Evolutionary conservation across 805 yeast genomes (phyloP).

Genomic region (Zygoascus flipseniorum): DNA sequence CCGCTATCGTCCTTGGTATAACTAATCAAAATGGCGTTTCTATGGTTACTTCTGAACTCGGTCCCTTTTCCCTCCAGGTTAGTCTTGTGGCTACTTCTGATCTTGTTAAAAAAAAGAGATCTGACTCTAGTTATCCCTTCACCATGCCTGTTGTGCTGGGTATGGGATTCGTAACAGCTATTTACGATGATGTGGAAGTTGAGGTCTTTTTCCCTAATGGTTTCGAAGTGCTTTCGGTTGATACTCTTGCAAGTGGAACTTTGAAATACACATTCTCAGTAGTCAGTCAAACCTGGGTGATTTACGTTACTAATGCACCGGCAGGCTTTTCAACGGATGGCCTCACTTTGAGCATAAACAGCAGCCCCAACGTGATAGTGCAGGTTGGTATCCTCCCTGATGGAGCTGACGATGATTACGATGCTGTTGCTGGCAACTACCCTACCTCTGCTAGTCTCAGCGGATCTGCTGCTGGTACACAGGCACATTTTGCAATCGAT

Average conservation of each 20-base stretch:
- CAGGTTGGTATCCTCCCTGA: background rate
- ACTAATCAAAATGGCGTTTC: too few relatives aligned
- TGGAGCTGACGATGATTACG: background rate
- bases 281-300: constrained; percentile 32
- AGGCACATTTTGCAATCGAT: background rate
- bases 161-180: constrained; percentile 68
- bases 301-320: too few relatives aligned
- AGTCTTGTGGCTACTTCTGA: too few relatives aligned
- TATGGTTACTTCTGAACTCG: too few relatives aligned
- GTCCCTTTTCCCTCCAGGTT: too few relatives aligned
- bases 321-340: too few relatives aligned
- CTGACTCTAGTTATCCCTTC: too few relatives aligned
- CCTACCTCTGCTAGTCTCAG: background rate
- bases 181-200: constrained; percentile 44
- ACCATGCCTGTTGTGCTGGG: constrained; percentile 82
- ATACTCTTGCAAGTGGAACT: constrained; percentile 16
- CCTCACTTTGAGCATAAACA: too few relatives aligned
- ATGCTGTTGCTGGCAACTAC: background rate
- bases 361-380: too few relatives aligned
- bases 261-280: constrained; percentile 23
- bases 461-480: background rate
- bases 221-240: constrained; percentile 30
- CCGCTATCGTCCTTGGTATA: too few relatives aligned
- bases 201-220: constrained; percentile 40
- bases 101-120: too few relatives aligned